Conservation (phyloP, 371 early-diverging fungal genomes). For the Sporodiniella umbellata region DNA sequence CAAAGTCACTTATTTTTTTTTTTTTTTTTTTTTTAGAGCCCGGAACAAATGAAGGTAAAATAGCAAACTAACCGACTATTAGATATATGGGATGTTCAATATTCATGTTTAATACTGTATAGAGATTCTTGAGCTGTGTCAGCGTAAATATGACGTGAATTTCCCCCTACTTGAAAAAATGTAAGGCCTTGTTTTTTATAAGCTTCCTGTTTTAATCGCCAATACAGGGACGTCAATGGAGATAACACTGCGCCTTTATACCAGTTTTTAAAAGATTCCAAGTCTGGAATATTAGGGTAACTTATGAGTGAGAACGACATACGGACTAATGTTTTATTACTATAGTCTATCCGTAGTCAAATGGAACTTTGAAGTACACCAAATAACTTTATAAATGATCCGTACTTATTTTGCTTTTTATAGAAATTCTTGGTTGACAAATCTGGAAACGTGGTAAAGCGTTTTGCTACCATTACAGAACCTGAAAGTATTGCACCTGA, state of each 20-base stretch:
- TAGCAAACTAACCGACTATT: too few species aligned
- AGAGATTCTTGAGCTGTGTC: constrained; percentile 29
- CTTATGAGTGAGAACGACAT: not conserved
- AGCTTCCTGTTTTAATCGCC: too few species aligned
- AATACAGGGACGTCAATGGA: constrained; percentile 82
- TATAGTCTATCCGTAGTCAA: constrained; percentile 60
- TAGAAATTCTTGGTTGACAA: constrained; percentile 74
- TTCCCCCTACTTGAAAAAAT: constrained; percentile 86
- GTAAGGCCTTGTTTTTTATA: too few species aligned
- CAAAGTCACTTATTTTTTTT: not conserved
- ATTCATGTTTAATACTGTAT: too few species aligned
- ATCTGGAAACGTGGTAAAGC: constrained; percentile 64
- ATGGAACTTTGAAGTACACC: constrained; percentile 73
- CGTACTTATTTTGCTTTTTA: too few species aligned
- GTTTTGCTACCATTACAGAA: constrained; percentile 58
- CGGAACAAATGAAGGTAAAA: constrained; percentile 34
- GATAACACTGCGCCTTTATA: constrained; percentile 70
- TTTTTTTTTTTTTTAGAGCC: constrained; percentile 39
- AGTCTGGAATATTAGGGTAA: constrained; percentile 61
- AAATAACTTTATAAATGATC: too few species aligned
- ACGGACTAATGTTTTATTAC: not conserved
- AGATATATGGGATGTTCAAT: too few species aligned
- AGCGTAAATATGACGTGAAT: constrained; percentile 62
- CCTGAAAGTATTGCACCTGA: constrained; percentile 55
- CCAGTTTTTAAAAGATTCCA: constrained; percentile 66